phyloP scores from a whole-genome alignment of 192 early-diverging fungal species.

The Backusella morwellensis region DNA sequence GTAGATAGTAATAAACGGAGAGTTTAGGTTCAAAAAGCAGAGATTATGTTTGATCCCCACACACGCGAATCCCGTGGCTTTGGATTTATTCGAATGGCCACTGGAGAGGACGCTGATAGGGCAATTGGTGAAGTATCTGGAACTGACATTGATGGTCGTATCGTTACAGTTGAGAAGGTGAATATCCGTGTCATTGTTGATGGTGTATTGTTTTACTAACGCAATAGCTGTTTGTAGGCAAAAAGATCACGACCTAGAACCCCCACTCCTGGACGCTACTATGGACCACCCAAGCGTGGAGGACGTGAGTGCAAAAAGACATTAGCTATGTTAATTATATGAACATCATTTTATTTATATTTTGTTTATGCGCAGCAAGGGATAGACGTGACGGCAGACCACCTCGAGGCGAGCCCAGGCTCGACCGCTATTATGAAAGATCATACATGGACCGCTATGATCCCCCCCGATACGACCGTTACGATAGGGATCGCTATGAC shows the following conservation, averaged over 20 bases:
- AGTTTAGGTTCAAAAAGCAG: constrained; percentile 58
- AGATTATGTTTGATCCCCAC: constrained; percentile 81
- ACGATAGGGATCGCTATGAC: constrained; percentile 37
- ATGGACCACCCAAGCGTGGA: constrained; percentile 69
- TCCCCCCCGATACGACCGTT: constrained; percentile 31
- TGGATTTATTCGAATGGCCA: constrained; percentile 80
- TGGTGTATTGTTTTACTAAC: background rate
- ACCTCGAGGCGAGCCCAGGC: constrained; percentile 34
- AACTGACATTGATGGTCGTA: constrained; percentile 76
- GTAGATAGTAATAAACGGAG: background rate
- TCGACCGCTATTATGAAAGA: constrained; percentile 45
- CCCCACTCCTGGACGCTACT: constrained; percentile 79
- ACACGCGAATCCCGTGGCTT: constrained; percentile 81
- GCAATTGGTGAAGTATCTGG: constrained; percentile 68
- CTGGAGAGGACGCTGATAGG: constrained; percentile 61
- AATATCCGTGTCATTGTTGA: background rate
- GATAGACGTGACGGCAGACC: constrained; percentile 24
- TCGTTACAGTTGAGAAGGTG: constrained; percentile 78
- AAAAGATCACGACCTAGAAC: constrained; percentile 65
- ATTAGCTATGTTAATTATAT: no score
- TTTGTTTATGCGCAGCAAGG: background rate
- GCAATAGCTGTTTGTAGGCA: constrained; percentile 40
- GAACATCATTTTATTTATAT: background rate
- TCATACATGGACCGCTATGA: constrained; percentile 28
- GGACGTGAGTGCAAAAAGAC: constrained; percentile 12